A percentile compares a stretch with the other conserved stretches of the same genome.
These are phyloP conservation scores for Kwoniella bestiolae DNA, from an alignment of 768 basidiomycete genomes.

Conservation along the genomic window DNA sequence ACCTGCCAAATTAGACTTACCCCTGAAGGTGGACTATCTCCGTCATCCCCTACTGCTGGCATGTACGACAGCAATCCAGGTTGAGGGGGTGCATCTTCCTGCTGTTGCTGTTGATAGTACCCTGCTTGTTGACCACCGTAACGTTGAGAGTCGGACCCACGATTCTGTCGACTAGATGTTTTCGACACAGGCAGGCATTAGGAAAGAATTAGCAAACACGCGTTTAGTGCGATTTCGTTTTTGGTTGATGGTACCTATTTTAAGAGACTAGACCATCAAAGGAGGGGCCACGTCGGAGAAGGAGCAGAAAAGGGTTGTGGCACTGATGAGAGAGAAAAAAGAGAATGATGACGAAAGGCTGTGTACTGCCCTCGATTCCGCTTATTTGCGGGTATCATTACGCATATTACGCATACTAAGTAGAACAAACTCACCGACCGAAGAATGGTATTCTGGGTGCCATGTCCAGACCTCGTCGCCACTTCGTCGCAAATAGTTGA, in stretches of 20 bases:
- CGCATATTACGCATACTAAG: not conserved
- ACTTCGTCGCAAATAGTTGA: too few relatives aligned
- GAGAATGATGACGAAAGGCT: not conserved
- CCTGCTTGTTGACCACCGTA: not conserved
- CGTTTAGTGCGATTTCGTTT: not conserved
- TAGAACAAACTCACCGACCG: slow-evolving; percentile 1
- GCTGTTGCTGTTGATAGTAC: not conserved
- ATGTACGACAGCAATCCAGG: slow-evolving; percentile 16
- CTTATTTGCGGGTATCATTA: too few relatives aligned
- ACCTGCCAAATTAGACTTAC: not conserved
- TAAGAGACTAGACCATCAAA: not conserved
- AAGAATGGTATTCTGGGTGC: slow-evolving; percentile 13
- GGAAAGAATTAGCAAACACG: not conserved
- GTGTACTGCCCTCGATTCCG: not conserved
- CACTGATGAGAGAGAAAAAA: not conserved
- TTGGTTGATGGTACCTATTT: slow-evolving; percentile 12
- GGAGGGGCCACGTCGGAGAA: slow-evolving; percentile 2
- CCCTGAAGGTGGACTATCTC: slow-evolving; percentile 16
- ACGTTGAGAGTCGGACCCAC: not conserved
- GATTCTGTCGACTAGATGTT: not conserved
- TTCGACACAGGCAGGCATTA: not conserved
- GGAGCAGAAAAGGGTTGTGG: not conserved
- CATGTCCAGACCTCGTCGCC: not conserved
- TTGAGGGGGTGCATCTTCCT: not conserved
- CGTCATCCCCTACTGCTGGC: slow-evolving; percentile 6